Conservation (phyloP, 164 flowering plant species). For the Tetracentron sinense region DNA sequence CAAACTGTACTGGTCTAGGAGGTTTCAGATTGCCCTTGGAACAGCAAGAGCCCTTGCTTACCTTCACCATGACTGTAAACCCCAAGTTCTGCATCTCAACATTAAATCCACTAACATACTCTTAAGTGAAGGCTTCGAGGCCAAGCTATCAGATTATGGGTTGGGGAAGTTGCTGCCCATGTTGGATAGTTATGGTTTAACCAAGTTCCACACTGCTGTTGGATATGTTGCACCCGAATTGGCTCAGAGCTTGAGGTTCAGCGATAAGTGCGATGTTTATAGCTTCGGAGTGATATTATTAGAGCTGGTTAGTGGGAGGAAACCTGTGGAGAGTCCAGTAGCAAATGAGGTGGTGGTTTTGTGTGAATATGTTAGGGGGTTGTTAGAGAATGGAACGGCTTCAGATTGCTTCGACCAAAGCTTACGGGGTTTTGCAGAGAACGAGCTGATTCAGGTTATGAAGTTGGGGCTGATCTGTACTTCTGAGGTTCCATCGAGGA, state of each 20-base stretch:
- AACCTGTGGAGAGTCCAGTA: conserved; percentile 77
- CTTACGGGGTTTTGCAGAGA: conserved; percentile 67
- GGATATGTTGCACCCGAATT: conserved; percentile 95
- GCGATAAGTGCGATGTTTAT: conserved; percentile 92
- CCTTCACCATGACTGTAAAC: conserved; percentile 93
- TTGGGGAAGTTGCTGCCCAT: conserved; percentile 70
- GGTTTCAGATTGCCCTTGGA: conserved; percentile 86
- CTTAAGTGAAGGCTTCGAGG: conserved; percentile 55
- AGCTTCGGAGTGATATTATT: conserved; percentile 84
- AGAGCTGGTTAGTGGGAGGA: conserved; percentile 92
- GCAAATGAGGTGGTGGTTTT: conserved; percentile 68
- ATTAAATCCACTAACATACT: conserved; percentile 89
- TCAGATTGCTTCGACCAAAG: conserved; percentile 78
- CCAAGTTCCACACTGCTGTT: conserved; percentile 70
- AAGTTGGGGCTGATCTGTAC: conserved; percentile 88
- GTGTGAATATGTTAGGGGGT: conserved; percentile 69
- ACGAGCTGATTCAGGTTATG: conserved; percentile 90
- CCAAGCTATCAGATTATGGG: conserved; percentile 90
- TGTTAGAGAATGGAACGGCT: conserved; percentile 69
- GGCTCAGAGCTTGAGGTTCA: conserved; percentile 60
- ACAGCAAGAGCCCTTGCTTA: conserved; percentile 86
- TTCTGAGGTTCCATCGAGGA: conserved; percentile 65
- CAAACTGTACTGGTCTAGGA: conserved; percentile 66
- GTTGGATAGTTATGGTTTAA: conserved; percentile 53
- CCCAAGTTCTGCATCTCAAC: conserved; percentile 83